Conservation (phyloP, 164 flowering plant species). For the Brasenia schreberi region DNA sequence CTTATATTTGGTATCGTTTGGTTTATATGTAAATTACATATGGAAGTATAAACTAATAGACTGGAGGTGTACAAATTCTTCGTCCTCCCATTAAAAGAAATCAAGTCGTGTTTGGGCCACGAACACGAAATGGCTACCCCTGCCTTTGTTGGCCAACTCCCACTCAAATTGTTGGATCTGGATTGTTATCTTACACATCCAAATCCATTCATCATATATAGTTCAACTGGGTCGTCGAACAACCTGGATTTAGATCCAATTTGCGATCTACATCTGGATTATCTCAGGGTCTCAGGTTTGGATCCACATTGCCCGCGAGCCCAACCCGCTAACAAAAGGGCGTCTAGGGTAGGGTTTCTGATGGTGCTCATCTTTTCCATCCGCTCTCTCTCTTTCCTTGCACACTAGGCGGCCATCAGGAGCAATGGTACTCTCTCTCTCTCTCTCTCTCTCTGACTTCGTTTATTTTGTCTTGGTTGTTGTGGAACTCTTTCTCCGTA, state of each 20-base stretch:
- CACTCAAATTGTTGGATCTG: not conserved
- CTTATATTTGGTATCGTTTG: too few relatives aligned
- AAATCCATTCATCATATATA: not conserved
- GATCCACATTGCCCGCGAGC: too few relatives aligned
- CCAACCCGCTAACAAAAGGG: too few relatives aligned
- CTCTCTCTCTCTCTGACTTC: not conserved
- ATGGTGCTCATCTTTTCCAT: not conserved
- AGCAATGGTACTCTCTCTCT: slow-evolving; percentile 6
- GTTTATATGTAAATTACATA: too few relatives aligned
- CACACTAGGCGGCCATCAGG: not conserved
- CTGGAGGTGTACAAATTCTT: too few relatives aligned
- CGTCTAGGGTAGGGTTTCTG: slow-evolving; percentile 10
- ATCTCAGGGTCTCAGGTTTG: too few relatives aligned
- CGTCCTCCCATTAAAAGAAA: too few relatives aligned
- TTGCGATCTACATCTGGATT: too few relatives aligned
- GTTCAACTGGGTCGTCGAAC: too few relatives aligned
- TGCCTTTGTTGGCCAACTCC: not conserved
- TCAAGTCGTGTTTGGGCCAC: not conserved
- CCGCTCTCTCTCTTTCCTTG: not conserved
- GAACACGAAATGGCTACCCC: not conserved
- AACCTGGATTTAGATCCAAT: too few relatives aligned
- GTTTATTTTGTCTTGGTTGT: too few relatives aligned
- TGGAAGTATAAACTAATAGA: too few relatives aligned
- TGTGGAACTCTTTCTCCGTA: not conserved
- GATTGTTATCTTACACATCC: not conserved